Percentiles rank a stretch among this genome's conserved stretches.
phyloP scores from a whole-genome alignment of 768 basidiomycete genomes.

The Boletus sensibilis region DNA sequence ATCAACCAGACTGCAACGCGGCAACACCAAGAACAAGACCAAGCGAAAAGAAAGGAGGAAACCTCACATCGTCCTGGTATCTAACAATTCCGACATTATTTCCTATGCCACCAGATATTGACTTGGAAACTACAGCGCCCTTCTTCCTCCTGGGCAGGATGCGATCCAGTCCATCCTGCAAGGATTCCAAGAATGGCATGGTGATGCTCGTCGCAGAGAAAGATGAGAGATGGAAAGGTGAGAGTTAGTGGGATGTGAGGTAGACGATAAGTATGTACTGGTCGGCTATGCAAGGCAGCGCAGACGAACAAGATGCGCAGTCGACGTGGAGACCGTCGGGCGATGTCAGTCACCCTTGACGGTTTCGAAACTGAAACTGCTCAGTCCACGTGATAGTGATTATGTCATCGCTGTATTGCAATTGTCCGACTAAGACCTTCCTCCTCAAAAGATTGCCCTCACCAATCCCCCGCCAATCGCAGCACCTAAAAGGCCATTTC shows the following conservation, averaged over 20 bases:
- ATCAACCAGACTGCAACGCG: no score
- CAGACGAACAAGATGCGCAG: conserved; percentile 12
- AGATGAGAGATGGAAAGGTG: neutral
- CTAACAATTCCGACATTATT: conserved; percentile 56
- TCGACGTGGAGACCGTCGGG: neutral
- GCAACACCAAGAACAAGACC: no score
- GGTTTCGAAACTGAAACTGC: neutral
- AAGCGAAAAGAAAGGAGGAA: no score
- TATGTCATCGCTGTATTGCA: conserved; percentile 15
- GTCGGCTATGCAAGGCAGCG: conserved; percentile 14
- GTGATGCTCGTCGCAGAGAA: neutral
- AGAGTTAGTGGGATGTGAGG: neutral
- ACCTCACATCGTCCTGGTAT: conserved; percentile 73
- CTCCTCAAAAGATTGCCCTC: conserved; percentile 43
- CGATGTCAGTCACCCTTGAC: neutral
- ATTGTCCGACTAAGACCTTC: neutral
- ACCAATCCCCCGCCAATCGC: conserved; percentile 53
- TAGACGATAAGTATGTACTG: conserved; percentile 8
- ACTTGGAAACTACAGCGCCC: conserved; percentile 26
- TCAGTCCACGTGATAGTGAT: conserved; percentile 25
- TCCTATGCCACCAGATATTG: conserved; percentile 56
- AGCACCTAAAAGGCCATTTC: conserved; percentile 35
- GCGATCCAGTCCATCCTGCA: conserved; percentile 33
- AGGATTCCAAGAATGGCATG: conserved; percentile 31
- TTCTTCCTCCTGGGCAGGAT: conserved; percentile 26